phyloP scores from a whole-genome alignment of 202 grass and related monocot genomes.

The Eragrostis tef region DNA sequence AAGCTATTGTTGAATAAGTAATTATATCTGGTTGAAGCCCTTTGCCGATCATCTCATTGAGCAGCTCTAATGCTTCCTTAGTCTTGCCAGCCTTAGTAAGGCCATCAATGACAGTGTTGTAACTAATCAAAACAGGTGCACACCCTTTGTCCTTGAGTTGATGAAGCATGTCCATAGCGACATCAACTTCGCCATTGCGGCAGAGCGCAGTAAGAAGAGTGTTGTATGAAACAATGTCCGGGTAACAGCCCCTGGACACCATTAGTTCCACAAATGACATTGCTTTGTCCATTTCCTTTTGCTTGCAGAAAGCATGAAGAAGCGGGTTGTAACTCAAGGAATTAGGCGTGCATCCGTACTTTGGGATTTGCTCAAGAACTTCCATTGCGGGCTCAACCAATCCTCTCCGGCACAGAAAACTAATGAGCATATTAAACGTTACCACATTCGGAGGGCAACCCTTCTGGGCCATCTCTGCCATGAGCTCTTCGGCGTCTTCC shows the following conservation, averaged over 20 bases:
- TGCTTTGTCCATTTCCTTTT: conserved; percentile 73
- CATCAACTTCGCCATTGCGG: conserved; percentile 58
- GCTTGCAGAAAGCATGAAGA: conserved; percentile 72
- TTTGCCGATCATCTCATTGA: conserved; percentile 56
- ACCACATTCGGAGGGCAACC: conserved; percentile 64
- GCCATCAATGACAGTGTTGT: conserved; percentile 68
- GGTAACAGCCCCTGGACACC: conserved; percentile 59
- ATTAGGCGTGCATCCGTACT: conserved; percentile 67
- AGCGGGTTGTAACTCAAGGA: conserved; percentile 66
- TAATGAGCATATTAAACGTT: conserved; percentile 73
- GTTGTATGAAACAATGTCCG: conserved; percentile 74
- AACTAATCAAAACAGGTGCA: conserved; percentile 60
- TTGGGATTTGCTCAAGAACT: conserved; percentile 67
- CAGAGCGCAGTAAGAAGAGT: conserved; percentile 68
- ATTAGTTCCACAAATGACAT: conserved; percentile 62
- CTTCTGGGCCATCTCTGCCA: conserved; percentile 59
- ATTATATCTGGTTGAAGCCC: conserved; percentile 56
- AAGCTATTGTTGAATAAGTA: conserved; percentile 53
- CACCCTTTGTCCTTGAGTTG: conserved; percentile 66
- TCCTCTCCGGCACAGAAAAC: conserved; percentile 62
- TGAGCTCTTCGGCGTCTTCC: conserved; percentile 63
- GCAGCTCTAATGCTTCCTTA: conserved; percentile 51
- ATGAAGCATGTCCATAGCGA: conserved; percentile 51
- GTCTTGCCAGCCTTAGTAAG: conserved; percentile 60
- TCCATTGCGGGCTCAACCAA: conserved; percentile 56